Base-by-base conservation (phyloP, 1,284 basidiomycete species). In the Rhodofomes roseus region DNA sequence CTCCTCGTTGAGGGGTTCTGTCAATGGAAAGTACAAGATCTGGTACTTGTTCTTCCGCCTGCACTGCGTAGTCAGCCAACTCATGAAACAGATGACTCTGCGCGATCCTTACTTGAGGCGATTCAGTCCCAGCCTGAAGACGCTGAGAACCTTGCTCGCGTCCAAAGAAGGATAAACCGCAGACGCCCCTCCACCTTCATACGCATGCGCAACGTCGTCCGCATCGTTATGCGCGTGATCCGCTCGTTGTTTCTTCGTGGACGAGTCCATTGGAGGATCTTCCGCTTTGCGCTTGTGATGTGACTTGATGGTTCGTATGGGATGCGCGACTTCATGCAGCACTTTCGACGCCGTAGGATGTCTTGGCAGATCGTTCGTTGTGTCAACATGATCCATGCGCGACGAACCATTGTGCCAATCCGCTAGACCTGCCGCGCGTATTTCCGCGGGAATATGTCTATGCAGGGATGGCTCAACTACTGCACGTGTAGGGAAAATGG, bases 21-120 rank as follows among this genome's bases (percentile, higher is more conserved):
- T 78, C 76, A 91, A 77, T 0, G 89, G 85, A 65, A 90, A 90
- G 68, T 43, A 52, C 4, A 34, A 31, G 31, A 52, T 76, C 60
- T 81, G 72, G 60, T 82, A 79, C 63, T 73, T 79, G 34, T 52
- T 52, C 11, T 48, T 52, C 16, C 46, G 29, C 23, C 57, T 58
- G 29, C 11, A 23, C 20, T 16, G n/a, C 34, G 12, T 12, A 23
- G n/a, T 48, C 3, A 48, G 46, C 12, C 9, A 23, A 48, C 11
- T n/a, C n/a, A 27, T 2, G 12, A 22, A 16, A 6, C 23, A 16
- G 29, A 18, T 27, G n/a, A 22, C 12, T 14, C 25, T 18, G 46
- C 23, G 12, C 9, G 11, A 11, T 12, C 22, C 50, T 34, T 61
- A 87, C 86, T 73, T 77, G 5, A 89, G 69, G 39, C 64, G 71